Evolutionary conservation across 345 rosid genomes (phyloP).

Genomic region (Firmiana major): DNA sequence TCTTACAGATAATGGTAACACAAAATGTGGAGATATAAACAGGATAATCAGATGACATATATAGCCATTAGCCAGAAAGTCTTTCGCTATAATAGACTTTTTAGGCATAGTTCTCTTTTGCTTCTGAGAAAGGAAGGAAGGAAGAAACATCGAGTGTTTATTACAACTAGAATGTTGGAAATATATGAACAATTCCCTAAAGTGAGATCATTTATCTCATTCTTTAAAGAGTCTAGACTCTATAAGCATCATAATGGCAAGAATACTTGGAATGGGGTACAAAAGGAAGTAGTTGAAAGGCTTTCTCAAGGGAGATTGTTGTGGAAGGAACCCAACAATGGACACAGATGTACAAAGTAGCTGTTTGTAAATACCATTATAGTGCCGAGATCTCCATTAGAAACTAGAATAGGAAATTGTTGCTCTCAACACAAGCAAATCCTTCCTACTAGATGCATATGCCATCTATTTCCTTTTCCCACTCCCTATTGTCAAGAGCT

Average conservation of each 20-base stretch:
- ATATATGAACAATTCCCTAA: slow-evolving; percentile 3
- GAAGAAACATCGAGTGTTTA: background rate
- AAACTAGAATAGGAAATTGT: background rate
- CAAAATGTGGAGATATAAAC: background rate
- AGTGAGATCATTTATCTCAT: slow-evolving; percentile 5
- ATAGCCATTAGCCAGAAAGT: background rate
- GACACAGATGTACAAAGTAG: background rate
- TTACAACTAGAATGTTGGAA: background rate
- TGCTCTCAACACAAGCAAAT: background rate
- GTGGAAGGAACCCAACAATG: background rate
- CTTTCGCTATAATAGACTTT: background rate
- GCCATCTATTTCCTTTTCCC: slow-evolving; percentile 43
- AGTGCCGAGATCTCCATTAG: background rate
- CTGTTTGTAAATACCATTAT: background rate
- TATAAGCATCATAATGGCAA: background rate
- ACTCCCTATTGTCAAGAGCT: slow-evolving; percentile 58
- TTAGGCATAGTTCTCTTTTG: background rate
- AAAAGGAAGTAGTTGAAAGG: background rate
- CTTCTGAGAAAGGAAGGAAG: background rate
- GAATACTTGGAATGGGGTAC: background rate
- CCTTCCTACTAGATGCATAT: slow-evolving; percentile 12
- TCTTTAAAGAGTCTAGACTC: background rate
- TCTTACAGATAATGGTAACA: background rate
- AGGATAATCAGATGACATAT: background rate
- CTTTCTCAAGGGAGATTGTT: background rate